These are phyloP conservation scores for Candida taoyuanica DNA, from an alignment of 805 yeast genomes.

Conservation along the genomic window DNA sequence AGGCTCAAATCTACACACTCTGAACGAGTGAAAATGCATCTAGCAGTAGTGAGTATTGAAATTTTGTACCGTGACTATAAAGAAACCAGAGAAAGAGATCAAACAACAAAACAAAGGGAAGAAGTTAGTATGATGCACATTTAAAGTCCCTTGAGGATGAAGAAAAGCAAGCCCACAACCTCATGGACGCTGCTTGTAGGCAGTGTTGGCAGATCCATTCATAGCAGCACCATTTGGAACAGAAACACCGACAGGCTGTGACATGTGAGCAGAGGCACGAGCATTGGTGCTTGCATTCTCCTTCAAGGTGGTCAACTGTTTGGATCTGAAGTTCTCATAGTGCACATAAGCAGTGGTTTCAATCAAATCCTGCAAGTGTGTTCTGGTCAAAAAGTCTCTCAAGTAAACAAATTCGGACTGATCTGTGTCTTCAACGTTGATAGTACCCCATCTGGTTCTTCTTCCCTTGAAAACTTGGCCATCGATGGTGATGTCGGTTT, in stretches of 20 bases:
- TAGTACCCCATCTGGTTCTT: constrained; percentile 89
- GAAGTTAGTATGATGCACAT: background rate
- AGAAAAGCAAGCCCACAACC: no score
- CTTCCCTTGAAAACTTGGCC: constrained; percentile 87
- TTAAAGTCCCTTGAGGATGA: no score
- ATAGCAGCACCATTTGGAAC: constrained; percentile 6
- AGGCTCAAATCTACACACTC: no score
- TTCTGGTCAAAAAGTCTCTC: constrained; percentile 90
- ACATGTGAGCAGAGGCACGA: constrained; percentile 34
- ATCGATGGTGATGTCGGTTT: constrained; percentile 64
- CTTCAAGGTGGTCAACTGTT: constrained; percentile 89
- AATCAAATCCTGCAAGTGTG: constrained; percentile 92
- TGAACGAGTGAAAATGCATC: no score
- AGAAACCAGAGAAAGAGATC: no score
- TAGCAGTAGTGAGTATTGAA: no score
- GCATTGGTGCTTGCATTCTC: constrained; percentile 60
- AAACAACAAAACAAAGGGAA: no score
- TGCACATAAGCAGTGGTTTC: constrained; percentile 86
- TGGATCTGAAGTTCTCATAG: constrained; percentile 89
- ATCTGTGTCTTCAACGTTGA: constrained; percentile 88
- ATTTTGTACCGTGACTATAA: no score
- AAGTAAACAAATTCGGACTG: constrained; percentile 95
- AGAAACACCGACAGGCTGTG: constrained; percentile 21
- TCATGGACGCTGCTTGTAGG: constrained; percentile 24
- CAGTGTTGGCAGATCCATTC: constrained; percentile 14